Conservation (phyloP, 257 asterid genomes). For the Verbascum thapsus region DNA sequence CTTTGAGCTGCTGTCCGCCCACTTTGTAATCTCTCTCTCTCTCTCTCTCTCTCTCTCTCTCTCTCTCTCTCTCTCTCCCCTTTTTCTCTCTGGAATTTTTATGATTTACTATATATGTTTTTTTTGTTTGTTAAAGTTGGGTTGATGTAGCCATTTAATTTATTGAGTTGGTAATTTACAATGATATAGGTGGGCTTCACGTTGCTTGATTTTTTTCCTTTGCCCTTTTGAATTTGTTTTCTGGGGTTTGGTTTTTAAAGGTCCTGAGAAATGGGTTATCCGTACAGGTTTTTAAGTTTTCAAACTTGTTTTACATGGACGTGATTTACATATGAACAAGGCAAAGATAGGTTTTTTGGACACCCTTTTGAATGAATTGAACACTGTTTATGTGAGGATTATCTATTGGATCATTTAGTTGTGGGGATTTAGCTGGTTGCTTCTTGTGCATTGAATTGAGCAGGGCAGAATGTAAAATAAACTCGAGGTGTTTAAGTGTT, state of each 20-base stretch:
- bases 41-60: too few species aligned
- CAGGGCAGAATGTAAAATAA: conserved; percentile 1
- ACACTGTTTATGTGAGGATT: too few species aligned
- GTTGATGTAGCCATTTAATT: conserved; percentile 13
- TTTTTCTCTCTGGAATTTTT: too few species aligned
- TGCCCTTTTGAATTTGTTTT: too few species aligned
- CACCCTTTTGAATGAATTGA: too few species aligned
- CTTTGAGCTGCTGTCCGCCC: conserved; percentile 8
- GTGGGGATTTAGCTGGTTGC: too few species aligned
- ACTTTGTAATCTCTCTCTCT: too few species aligned
- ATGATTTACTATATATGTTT: too few species aligned
- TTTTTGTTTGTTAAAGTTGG: conserved; percentile 6
- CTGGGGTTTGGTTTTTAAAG: too few species aligned
- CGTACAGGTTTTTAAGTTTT: not conserved
- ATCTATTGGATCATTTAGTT: too few species aligned
- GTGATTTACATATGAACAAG: not conserved
- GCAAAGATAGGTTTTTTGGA: not conserved
- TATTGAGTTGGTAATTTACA: conserved; percentile 1
- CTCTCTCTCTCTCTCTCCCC: too few species aligned
- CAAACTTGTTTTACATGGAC: not conserved
- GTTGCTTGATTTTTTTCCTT: not conserved
- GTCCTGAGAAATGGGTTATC: not conserved
- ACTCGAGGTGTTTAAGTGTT: not conserved
- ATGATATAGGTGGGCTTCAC: not conserved
- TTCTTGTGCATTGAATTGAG: conserved; percentile 24